Conservation (phyloP, 2,329 filamentous ascomycete genomes). For the Cadophora malorum region DNA sequence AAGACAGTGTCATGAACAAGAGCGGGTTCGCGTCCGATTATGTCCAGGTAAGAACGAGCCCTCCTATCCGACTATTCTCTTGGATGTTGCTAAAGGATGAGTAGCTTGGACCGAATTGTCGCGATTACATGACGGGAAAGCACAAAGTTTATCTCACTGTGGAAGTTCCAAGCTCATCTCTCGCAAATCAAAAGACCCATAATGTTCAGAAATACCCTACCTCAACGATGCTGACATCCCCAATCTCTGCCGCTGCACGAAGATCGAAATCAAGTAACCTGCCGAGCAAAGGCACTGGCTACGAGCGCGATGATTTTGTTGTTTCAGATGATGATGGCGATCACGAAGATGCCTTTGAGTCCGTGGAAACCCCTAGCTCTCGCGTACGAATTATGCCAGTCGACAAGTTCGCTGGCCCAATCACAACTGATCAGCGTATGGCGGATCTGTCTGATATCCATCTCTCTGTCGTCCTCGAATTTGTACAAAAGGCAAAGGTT, state of each 20-base stretch:
- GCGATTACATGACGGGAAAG: constrained; percentile 39
- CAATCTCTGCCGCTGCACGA: constrained; percentile 56
- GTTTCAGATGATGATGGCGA: constrained; percentile 47
- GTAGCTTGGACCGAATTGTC: constrained; percentile 43
- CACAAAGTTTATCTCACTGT: constrained; percentile 42
- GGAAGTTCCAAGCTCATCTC: constrained; percentile 38
- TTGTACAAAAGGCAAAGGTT: constrained; percentile 66
- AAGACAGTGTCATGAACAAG: constrained; percentile 70
- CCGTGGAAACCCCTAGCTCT: constrained; percentile 26
- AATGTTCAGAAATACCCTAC: constrained; percentile 46
- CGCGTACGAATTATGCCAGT: constrained; percentile 44
- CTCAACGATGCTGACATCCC: constrained; percentile 70
- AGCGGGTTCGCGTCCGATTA: constrained; percentile 77
- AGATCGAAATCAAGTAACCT: constrained; percentile 44
- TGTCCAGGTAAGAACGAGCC: constrained; percentile 59
- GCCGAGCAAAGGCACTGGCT: constrained; percentile 37
- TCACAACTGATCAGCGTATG: constrained; percentile 61
- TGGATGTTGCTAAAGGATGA: constrained; percentile 38
- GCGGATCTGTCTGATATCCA: constrained; percentile 64
- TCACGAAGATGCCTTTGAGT: constrained; percentile 46
- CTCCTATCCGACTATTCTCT: constrained; percentile 27
- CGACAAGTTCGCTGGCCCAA: constrained; percentile 60
- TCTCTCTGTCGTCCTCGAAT: constrained; percentile 66
- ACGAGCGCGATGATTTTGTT: constrained; percentile 56
- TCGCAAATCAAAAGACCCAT: constrained; percentile 25